Percentiles rank a stretch among this genome's conserved stretches.
Evolutionary conservation across 768 basidiomycete species (phyloP).

Genomic region (Lactarius quietus): DNA sequence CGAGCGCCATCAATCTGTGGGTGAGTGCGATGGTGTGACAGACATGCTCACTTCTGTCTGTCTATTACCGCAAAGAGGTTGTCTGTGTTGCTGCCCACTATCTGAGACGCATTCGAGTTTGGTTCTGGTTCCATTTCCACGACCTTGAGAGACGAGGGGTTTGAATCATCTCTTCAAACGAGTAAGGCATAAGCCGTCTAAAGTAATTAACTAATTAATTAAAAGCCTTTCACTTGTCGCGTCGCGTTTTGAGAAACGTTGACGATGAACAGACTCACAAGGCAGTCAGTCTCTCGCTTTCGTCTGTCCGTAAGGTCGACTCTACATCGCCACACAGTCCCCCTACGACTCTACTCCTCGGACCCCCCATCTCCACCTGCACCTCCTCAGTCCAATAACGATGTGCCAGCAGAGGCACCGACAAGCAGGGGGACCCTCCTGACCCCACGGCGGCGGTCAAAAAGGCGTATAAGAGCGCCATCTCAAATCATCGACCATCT

Average conservation of each 20-base stretch:
- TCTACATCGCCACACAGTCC: not conserved
- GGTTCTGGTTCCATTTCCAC: constrained; percentile 19
- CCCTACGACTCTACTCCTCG: constrained; percentile 23
- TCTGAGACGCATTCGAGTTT: constrained; percentile 44
- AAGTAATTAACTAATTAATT: constrained; percentile 14
- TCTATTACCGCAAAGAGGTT: constrained; percentile 62
- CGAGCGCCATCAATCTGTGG: constrained; percentile 18
- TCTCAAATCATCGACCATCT: not conserved
- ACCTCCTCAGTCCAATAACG: not conserved
- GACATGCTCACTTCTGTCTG: constrained; percentile 47
- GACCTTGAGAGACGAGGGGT: not conserved
- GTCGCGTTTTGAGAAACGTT: not conserved
- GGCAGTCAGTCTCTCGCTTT: constrained; percentile 6
- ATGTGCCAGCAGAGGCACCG: not conserved
- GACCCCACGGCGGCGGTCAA: not conserved
- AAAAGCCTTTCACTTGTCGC: not conserved
- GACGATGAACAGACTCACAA: constrained; percentile 31
- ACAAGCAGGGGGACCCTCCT: not conserved
- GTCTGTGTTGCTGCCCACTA: constrained; percentile 46
- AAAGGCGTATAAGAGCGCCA: constrained; percentile 18
- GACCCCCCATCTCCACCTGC: constrained; percentile 5
- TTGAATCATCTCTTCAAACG: too few relatives aligned
- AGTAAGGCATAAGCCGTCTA: not conserved
- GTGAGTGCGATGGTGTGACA: constrained; percentile 3
- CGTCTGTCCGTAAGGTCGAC: constrained; percentile 7